These are phyloP conservation scores for Sordariomycetes sp. DNA, from an alignment of 2,329 filamentous ascomycete species.

Conservation along the genomic window DNA sequence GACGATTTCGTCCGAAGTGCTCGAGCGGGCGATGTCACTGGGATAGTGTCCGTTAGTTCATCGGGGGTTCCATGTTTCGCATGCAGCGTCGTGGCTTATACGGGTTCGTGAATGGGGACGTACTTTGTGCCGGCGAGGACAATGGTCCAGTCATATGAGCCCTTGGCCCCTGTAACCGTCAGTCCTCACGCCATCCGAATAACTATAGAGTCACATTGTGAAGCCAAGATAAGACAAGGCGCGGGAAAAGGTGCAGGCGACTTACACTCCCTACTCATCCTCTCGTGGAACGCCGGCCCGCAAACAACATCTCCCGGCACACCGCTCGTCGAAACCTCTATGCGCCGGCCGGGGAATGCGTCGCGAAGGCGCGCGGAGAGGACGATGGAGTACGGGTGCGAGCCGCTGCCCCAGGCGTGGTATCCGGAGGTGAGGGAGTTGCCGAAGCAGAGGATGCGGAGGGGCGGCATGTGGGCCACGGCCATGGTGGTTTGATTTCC, in stretches of 20 bases:
- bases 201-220: background rate
- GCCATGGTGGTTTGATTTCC: too few species aligned
- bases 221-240: background rate
- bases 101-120: slow-evolving; percentile 7
- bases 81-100: background rate
- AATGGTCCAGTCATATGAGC: slow-evolving; percentile 44
- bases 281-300: slow-evolving; percentile 14
- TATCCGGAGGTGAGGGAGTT: slow-evolving; percentile 50
- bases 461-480: slow-evolving; percentile 9
- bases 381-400: slow-evolving; percentile 38
- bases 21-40: slow-evolving; percentile 35
- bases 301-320: slow-evolving; percentile 36
- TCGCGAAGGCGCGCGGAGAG: slow-evolving; percentile 31
- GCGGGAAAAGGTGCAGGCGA: background rate
- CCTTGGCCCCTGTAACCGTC: slow-evolving; percentile 9
- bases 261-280: slow-evolving; percentile 23
- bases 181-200: background rate
- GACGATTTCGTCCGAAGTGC: slow-evolving; percentile 27
- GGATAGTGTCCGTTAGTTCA: background rate
- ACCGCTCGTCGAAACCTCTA: slow-evolving; percentile 31
- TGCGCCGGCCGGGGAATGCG: slow-evolving; percentile 25
- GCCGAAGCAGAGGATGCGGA: slow-evolving; percentile 50
- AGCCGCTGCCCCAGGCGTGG: slow-evolving; percentile 22
- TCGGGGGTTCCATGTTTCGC: background rate
- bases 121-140: slow-evolving; percentile 52